Percentiles rank a stretch among this genome's conserved stretches.
Conservation (phyloP, 2,329 filamentous ascomycete species). For the Fusarium liriodendri region DNA sequence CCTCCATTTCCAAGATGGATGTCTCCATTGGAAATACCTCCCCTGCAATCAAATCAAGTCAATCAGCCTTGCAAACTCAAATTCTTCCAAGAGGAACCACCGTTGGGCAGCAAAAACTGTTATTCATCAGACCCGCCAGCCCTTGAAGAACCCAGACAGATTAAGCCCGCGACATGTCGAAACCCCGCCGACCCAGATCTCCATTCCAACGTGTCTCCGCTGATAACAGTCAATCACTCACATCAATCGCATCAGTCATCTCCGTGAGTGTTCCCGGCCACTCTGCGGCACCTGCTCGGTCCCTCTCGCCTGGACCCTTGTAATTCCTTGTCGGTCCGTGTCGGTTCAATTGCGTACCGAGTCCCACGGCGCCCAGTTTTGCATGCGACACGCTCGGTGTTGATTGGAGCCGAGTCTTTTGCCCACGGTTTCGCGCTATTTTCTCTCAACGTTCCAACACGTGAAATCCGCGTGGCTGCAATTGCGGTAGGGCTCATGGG, state of each 20-base stretch:
- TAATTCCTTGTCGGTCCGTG: constrained; percentile 23
- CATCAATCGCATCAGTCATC: neutral
- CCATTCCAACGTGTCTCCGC: constrained; percentile 23
- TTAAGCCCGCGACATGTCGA: neutral
- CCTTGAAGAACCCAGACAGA: constrained; percentile 17
- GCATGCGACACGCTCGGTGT: neutral
- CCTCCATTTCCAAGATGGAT: neutral
- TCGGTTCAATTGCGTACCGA: neutral
- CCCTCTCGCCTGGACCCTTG: constrained; percentile 14
- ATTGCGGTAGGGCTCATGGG: neutral
- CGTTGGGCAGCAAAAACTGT: constrained; percentile 33
- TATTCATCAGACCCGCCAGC: constrained; percentile 28
- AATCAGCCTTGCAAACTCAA: constrained; percentile 33
- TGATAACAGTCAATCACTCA: constrained; percentile 18
- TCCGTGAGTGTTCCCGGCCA: constrained; percentile 17
- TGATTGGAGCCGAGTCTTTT: constrained; percentile 15
- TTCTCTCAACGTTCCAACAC: constrained; percentile 9
- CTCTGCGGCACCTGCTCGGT: constrained; percentile 31
- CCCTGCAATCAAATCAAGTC: constrained; percentile 5
- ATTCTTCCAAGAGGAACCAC: constrained; percentile 18
- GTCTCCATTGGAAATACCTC: neutral
- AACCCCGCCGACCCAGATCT: constrained; percentile 12
- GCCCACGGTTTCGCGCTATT: constrained; percentile 2
- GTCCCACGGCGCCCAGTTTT: constrained; percentile 2
- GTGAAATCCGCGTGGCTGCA: constrained; percentile 31